phyloP scores from a whole-genome alignment of 352 stramenopile genomes.

The Globisporangium uncinulatum region DNA sequence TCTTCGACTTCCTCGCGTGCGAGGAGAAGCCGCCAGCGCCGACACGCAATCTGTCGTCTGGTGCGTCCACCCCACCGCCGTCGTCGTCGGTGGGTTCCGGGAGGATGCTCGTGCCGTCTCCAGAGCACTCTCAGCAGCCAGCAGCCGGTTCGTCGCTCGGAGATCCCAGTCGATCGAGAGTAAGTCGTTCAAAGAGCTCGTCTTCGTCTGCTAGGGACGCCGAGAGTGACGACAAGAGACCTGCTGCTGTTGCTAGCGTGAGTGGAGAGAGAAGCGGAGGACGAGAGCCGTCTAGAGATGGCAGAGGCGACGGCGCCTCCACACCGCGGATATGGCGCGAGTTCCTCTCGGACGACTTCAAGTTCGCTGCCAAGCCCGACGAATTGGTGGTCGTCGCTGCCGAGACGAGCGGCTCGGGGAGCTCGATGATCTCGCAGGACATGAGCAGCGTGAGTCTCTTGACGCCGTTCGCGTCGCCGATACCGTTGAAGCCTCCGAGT shows the following conservation, averaged over 20 bases:
- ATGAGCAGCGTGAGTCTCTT: slow-evolving; percentile 9
- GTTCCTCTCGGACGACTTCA: slow-evolving; percentile 69
- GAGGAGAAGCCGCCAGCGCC: slow-evolving; percentile 48
- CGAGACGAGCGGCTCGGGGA: not conserved
- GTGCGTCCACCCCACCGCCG: not conserved
- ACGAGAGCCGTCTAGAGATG: slow-evolving; percentile 1
- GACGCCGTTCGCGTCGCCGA: not conserved
- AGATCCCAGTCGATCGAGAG: slow-evolving; percentile 15
- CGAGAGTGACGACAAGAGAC: not conserved
- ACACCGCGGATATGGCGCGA: slow-evolving; percentile 67
- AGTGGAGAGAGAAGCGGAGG: slow-evolving; percentile 4
- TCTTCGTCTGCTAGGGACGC: slow-evolving; percentile 6
- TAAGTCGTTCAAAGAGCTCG: not conserved
- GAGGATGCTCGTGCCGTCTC: slow-evolving; percentile 3
- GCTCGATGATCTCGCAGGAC: slow-evolving; percentile 12
- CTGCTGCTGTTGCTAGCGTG: slow-evolving; percentile 11
- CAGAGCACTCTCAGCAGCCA: slow-evolving; percentile 6
- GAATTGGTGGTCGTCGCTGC: not conserved
- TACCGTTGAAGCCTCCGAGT: not conserved
- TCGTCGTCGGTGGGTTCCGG: not conserved
- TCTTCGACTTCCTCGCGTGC: slow-evolving; percentile 66
- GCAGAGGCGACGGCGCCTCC: not conserved
- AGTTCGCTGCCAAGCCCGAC: slow-evolving; percentile 34
- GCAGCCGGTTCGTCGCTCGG: not conserved
- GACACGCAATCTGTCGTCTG: not conserved